phyloP scores from a whole-genome alignment of 2,329 filamentous ascomycete species.

The Escovopsis sp. region DNA sequence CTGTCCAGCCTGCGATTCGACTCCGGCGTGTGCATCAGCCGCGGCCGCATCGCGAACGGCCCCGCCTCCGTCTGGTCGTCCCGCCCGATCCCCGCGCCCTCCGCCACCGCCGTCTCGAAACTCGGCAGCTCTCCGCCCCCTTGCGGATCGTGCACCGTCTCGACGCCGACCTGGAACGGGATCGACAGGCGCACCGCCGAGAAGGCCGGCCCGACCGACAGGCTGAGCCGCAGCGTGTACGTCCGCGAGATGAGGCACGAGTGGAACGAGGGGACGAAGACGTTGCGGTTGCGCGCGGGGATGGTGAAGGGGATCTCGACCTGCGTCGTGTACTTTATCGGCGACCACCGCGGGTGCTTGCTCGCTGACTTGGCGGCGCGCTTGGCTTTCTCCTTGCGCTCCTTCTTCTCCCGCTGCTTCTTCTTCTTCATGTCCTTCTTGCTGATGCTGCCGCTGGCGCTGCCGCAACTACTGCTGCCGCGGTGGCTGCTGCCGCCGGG shows the following conservation, averaged over 20 bases:
- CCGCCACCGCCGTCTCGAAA: slow-evolving; percentile 33
- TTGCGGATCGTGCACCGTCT: slow-evolving; percentile 18
- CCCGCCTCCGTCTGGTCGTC: slow-evolving; percentile 28
- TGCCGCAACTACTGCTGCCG: neutral
- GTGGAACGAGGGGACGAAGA: slow-evolving; percentile 43
- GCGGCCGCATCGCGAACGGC: slow-evolving; percentile 22
- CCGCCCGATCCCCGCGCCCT: slow-evolving; percentile 13
- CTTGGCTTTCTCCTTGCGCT: slow-evolving; percentile 11
- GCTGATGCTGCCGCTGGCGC: neutral
- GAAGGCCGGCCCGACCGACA: slow-evolving; percentile 28
- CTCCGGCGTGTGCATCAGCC: slow-evolving; percentile 22
- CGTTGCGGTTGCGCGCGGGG: slow-evolving; percentile 31
- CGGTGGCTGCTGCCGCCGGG: slow-evolving; percentile 8
- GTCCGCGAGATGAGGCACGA: slow-evolving; percentile 40
- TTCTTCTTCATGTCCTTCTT: slow-evolving; percentile 3
- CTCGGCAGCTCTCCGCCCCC: slow-evolving; percentile 26
- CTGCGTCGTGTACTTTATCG: slow-evolving; percentile 25
- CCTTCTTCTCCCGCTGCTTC: slow-evolving; percentile 8
- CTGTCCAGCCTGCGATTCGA: slow-evolving; percentile 17
- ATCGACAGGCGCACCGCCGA: slow-evolving; percentile 30
- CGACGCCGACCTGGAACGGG: slow-evolving; percentile 37
- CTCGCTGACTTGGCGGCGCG: no score
- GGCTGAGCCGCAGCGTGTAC: slow-evolving; percentile 35
- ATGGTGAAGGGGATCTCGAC: slow-evolving; percentile 35
- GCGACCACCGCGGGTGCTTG: slow-evolving; percentile 2